phyloP scores from a whole-genome alignment of 495 filamentous ascomycete species.

The Mytilinidion resinicola region DNA sequence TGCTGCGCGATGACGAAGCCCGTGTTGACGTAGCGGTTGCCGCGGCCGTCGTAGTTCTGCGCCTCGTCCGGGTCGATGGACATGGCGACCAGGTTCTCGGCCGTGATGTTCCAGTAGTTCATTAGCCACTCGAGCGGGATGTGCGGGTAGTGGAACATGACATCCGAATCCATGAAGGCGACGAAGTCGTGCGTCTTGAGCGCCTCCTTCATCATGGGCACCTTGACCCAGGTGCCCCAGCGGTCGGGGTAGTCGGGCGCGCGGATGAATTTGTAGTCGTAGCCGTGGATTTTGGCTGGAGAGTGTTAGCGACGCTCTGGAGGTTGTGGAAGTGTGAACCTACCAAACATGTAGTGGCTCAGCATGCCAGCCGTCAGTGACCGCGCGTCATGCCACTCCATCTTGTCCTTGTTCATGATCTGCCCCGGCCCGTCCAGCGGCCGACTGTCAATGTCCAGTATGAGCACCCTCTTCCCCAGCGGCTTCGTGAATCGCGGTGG shows the following conservation, averaged over 20 bases:
- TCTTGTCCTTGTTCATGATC: constrained; percentile 20
- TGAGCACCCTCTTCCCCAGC: constrained; percentile 26
- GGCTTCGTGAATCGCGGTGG: constrained; percentile 23
- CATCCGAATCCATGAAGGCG: constrained; percentile 48
- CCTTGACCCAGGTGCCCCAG: constrained; percentile 46
- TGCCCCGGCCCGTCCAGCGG: constrained; percentile 18
- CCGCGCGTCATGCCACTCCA: constrained; percentile 24
- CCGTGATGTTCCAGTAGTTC: constrained; percentile 47
- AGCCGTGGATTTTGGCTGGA: constrained; percentile 46
- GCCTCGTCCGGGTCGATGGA: constrained; percentile 32
- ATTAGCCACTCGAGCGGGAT: constrained; percentile 50
- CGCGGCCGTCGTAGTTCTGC: constrained; percentile 32
- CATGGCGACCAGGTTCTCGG: constrained; percentile 42
- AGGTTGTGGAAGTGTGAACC: neutral
- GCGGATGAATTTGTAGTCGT: constrained; percentile 48
- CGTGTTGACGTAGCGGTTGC: constrained; percentile 36
- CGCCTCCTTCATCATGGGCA: constrained; percentile 42
- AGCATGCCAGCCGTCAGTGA: constrained; percentile 27
- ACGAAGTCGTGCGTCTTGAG: constrained; percentile 44
- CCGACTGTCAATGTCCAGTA: constrained; percentile 26
- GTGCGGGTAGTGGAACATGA: constrained; percentile 44
- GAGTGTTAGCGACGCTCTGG: neutral
- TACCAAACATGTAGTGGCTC: constrained; percentile 29
- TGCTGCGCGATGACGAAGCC: constrained; percentile 40
- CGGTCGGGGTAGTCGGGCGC: constrained; percentile 31